These are phyloP conservation scores for Trichoderma sp. DNA, from an alignment of 2,329 filamentous ascomycete genomes.

Conservation along the genomic window DNA sequence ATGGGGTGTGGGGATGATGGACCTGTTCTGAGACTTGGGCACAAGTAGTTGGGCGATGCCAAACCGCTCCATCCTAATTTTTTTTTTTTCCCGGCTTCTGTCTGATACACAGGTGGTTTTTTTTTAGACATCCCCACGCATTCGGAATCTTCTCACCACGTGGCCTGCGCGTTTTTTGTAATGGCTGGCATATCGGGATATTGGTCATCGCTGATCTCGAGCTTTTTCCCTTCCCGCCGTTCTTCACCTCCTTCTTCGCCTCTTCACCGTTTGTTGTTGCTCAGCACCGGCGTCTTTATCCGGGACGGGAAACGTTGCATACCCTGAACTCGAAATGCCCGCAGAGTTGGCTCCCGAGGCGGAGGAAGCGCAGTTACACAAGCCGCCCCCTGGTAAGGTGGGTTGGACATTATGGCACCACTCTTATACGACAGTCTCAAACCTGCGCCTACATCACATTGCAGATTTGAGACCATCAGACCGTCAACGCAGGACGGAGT, in stretches of 20 bases:
- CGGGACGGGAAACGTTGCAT: background rate
- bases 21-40: background rate
- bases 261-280: constrained; percentile 7
- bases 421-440: constrained; percentile 2
- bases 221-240: background rate
- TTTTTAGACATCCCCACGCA: constrained; percentile 7
- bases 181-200: constrained; percentile 10
- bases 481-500: background rate
- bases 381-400: background rate
- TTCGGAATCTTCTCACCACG: constrained; percentile 18
- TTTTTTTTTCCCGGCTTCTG: background rate
- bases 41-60: constrained; percentile 1
- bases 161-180: constrained; percentile 17
- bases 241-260: background rate
- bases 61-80: background rate
- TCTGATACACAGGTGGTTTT: background rate
- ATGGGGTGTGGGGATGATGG: background rate
- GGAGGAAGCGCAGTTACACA: background rate
- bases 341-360: background rate
- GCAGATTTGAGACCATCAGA: background rate
- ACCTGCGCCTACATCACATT: background rate
- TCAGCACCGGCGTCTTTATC: background rate
- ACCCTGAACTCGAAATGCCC: background rate
- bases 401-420: background rate
- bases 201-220: constrained; percentile 12